Percentiles rank a stretch among this genome's conserved stretches.
These are phyloP conservation scores for Wickerhamiella sergipiensis DNA, from an alignment of 805 yeast species.

Conservation along the genomic window DNA sequence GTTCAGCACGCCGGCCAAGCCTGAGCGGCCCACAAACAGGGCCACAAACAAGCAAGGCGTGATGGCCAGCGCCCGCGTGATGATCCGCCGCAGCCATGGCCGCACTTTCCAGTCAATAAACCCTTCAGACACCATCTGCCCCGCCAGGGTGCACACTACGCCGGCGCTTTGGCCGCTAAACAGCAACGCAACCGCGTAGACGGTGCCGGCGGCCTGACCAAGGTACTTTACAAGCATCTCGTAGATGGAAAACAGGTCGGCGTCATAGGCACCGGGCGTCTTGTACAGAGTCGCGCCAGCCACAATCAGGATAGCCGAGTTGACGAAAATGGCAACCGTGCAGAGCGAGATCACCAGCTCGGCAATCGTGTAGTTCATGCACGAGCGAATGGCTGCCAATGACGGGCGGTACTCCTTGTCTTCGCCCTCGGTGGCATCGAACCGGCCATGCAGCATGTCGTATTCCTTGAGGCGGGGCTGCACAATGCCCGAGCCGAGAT, in stretches of 20 bases:
- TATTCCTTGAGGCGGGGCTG: constrained; percentile 71
- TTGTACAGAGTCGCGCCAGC: constrained; percentile 74
- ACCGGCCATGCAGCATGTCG: constrained; percentile 41
- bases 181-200: constrained; percentile 77
- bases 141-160: constrained; percentile 83
- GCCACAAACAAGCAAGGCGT: constrained; percentile 74
- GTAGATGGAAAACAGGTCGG: constrained; percentile 74
- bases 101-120: constrained; percentile 66
- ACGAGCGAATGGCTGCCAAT: constrained; percentile 61
- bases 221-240: constrained; percentile 53
- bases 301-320: constrained; percentile 77
- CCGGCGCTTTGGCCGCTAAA: constrained; percentile 95
- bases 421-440: constrained; percentile 8
- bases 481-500: constrained; percentile 75
- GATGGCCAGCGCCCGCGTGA: constrained; percentile 74
- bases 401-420: constrained; percentile 47
- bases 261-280: constrained; percentile 53
- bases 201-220: constrained; percentile 75
- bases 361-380: constrained; percentile 67
- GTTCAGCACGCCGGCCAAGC: constrained; percentile 56
- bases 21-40: constrained; percentile 61
- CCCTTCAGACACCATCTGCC: constrained; percentile 89
- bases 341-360: constrained; percentile 73
- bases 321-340: constrained; percentile 84
- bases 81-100: constrained; percentile 67